A percentile compares a stretch with the other conserved stretches of the same genome.
Evolutionary conservation across 129 eudicot genomes (phyloP).

Genomic region (Pseudognaphalium luteoalbum): DNA sequence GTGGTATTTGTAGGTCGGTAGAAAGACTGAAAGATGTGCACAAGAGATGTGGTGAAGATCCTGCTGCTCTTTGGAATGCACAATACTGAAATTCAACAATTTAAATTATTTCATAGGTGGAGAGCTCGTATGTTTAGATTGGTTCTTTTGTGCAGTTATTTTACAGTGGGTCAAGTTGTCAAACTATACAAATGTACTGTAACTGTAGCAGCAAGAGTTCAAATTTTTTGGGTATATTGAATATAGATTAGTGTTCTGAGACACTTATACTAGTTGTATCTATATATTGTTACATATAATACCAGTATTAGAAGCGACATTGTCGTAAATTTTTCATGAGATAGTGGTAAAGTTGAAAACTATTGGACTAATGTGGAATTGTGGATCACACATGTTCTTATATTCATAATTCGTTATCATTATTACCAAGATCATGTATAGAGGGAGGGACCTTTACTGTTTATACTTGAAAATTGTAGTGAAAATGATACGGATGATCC

Average conservation of each 20-base stretch:
- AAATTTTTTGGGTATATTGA: constrained; percentile 19
- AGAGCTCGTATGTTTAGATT: constrained; percentile 22
- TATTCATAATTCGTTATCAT: too few relatives aligned
- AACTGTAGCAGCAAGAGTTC: constrained; percentile 6
- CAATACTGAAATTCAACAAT: constrained; percentile 23
- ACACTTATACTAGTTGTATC: constrained; percentile 15
- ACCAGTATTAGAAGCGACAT: neutral
- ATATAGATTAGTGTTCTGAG: constrained; percentile 11
- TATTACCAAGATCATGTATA: too few relatives aligned
- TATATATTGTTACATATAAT: neutral
- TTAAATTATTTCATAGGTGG: neutral
- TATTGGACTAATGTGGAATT: neutral
- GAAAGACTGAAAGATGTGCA: constrained; percentile 71
- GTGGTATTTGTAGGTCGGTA: constrained; percentile 77
- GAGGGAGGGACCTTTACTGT: too few relatives aligned
- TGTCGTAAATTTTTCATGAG: neutral
- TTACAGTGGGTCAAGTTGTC: constrained; percentile 9
- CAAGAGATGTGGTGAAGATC: constrained; percentile 76
- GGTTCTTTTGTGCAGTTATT: constrained; percentile 19
- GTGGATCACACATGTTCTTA: neutral
- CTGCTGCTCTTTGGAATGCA: constrained; percentile 68
- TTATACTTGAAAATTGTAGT: too few relatives aligned
- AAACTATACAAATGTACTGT: constrained; percentile 1
- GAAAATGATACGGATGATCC: too few relatives aligned
- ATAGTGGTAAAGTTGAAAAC: neutral